Evolutionary conservation across 805 yeast species (phyloP).

Genomic region (Aciculoconidium aculeatum): DNA sequence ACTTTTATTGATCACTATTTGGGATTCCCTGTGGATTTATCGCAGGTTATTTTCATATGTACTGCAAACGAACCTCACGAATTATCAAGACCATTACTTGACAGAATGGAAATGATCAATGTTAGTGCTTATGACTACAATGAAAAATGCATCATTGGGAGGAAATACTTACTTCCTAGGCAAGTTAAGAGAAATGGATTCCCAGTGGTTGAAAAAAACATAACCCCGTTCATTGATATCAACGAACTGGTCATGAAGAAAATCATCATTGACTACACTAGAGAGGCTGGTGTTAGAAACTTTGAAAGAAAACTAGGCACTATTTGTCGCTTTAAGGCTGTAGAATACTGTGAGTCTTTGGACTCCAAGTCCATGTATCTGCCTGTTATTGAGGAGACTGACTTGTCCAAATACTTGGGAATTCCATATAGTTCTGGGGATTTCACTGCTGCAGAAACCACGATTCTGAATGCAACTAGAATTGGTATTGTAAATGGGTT

Average conservation of each 20-base stretch:
- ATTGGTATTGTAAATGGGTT: constrained; percentile 68
- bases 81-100: constrained; percentile 71
- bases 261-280: constrained; percentile 63
- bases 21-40: constrained; percentile 80
- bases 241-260: constrained; percentile 51
- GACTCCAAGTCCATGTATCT: constrained; percentile 21
- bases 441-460: constrained; percentile 20
- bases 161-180: constrained; percentile 65
- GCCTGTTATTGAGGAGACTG: constrained; percentile 42
- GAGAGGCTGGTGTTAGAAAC: constrained; percentile 83
- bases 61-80: constrained; percentile 76
- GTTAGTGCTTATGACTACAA: constrained; percentile 73
- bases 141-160: constrained; percentile 71
- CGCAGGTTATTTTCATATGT: constrained; percentile 76
- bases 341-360: constrained; percentile 46
- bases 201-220: constrained; percentile 16
- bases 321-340: constrained; percentile 77
- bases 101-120: constrained; percentile 78
- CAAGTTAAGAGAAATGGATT: constrained; percentile 69
- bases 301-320: constrained; percentile 72
- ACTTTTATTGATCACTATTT: constrained; percentile 76
- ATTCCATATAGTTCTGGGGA: constrained; percentile 42
- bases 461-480: constrained; percentile 50
- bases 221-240: constrained; percentile 37
- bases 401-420: constrained; percentile 66